Base-by-base conservation (phyloP, 352 stramenopile genomes). In the Elongisporangium anandrum region DNA sequence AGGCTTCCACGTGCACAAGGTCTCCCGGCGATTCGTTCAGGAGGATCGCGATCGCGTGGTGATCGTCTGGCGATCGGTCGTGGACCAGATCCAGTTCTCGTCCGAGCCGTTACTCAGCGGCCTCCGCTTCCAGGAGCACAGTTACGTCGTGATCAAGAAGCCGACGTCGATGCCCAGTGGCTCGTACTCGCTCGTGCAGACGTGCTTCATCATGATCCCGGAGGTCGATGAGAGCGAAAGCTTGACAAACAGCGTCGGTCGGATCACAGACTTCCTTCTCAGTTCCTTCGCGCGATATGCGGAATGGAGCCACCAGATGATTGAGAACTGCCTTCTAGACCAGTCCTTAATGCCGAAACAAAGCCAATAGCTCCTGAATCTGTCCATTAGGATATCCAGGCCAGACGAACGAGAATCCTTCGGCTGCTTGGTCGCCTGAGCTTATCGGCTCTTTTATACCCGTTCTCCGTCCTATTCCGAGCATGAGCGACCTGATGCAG, bases 51-150 rank as follows among this genome's bases (percentile, higher is more conserved):
- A 68, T 17, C 69, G 75, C 10, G 58, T 81, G 2, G 71, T 89
- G 47, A 71, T 89, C 19, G 77, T 83, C 17, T 89, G 77, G 77
- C 68, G 65, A 39, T 73, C 77, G 19, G 73, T 81, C 57, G 79
- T 80, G 59, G 69, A 86, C 24, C 34, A 45, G 34, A 45, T 45
- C 34, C 34, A 45, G 9, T 45, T 45, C 34, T 17, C 34, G 34
- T 45, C 34, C 34, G 34, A 45, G 8, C 3, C 34, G 34, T 45
- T 12, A 0, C 9, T 45, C 10, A 17, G 10, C 34, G 13, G 34
- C 1, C 34, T 72, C 61, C 56, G 63, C 57, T 73, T 73, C 63
- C 56, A 68, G 21, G 69, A 76, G 50, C 70, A 70, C 59, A 66
- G 69, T 2, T 76, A 71, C 21, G 65, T 73, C 21, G 63, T 76